Evolutionary conservation across 2,329 filamentous ascomycete species (phyloP), one percentile per base, ranked within the genome.

Genomic region (Cladosporium sp.): DNA sequence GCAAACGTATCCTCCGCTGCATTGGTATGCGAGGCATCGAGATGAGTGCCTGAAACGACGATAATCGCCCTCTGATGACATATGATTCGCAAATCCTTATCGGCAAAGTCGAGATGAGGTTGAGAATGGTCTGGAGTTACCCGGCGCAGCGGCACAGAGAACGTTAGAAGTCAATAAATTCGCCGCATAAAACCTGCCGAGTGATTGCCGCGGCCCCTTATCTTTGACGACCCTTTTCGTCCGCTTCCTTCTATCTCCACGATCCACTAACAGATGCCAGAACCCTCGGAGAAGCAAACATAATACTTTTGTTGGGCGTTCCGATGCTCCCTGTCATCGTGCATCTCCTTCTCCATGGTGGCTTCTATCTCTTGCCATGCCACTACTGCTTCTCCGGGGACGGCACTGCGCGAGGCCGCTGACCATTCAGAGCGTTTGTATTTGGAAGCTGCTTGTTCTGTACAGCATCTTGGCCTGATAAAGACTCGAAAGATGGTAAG

Each of bases 101-200:
- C 55, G 51, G 54, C 12, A n/a, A 41, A 44, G 62, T 59, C 30
- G 63, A 59, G 63, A 65, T 65, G 63, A 65, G 30, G 63, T 65
- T 47, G 63, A 52, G 36, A 54, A 21, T 54, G 63, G 55, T 38
- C 18, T 60, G 62, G 59, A 32, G 60, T 34, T 7, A 15, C 11
- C 24, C 30, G 54, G 30, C 52, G 52, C 52, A 32, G 52, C 30
- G 32, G 52, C 28, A 55, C 52, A 24, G 57, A 6, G 34, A 44
- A 28, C 57, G 28, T 59, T 21, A n/a, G n/a, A 59, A 47, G 38
- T 59, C 57, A 15, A 34, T 24, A 47, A 54, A 54, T 32, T 54
- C 51, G 38, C n/a, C 26, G 51, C 51, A 34, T 55, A 1, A 32
- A 32, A 55, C 52, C 52, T 32, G 55, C 55, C 55, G 32, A 24